A percentile compares a stretch with the other conserved stretches of the same genome.
Evolutionary conservation across 164 flowering plant genomes (phyloP).

Genomic region (Magnolia sinica): DNA sequence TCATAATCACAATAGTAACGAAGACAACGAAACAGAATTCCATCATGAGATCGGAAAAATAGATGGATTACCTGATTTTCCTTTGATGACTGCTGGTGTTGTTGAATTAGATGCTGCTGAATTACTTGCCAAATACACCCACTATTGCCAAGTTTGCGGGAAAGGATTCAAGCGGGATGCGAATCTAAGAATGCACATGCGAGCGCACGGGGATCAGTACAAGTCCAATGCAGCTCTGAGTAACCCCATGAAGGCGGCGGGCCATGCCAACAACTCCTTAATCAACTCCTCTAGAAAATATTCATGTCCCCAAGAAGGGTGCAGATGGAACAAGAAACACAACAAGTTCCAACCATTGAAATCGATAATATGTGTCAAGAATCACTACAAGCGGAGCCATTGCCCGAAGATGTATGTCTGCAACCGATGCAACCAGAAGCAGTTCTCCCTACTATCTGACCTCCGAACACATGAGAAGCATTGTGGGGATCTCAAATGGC

Average conservation of each 20-base stretch:
- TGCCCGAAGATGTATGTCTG: constrained; percentile 78
- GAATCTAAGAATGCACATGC: constrained; percentile 85
- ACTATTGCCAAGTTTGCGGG: constrained; percentile 64
- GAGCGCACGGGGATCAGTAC: constrained; percentile 80
- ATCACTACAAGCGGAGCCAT: constrained; percentile 82
- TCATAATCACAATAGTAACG: background rate
- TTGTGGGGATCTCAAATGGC: constrained; percentile 74
- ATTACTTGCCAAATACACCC: constrained; percentile 59
- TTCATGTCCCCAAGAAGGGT: constrained; percentile 76
- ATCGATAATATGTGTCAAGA: constrained; percentile 75
- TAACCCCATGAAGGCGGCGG: constrained; percentile 33
- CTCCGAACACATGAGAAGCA: constrained; percentile 86
- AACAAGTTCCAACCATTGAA: constrained; percentile 78
- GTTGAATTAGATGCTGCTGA: constrained; percentile 50
- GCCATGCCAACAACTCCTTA: background rate
- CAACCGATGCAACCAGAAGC: constrained; percentile 63
- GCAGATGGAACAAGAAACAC: constrained; percentile 73
- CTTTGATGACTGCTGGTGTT: constrained; percentile 22
- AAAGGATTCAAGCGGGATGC: constrained; percentile 88
- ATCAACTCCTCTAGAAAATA: constrained; percentile 41
- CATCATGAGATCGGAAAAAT: background rate
- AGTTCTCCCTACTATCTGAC: constrained; percentile 78
- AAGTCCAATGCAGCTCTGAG: constrained; percentile 49
- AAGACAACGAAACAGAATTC: constrained; percentile 4
- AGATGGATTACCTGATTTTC: constrained; percentile 1